Evolutionary conservation across 108 stramenopile genomes (phyloP).

Genomic region (Skeletonema menzelii): DNA sequence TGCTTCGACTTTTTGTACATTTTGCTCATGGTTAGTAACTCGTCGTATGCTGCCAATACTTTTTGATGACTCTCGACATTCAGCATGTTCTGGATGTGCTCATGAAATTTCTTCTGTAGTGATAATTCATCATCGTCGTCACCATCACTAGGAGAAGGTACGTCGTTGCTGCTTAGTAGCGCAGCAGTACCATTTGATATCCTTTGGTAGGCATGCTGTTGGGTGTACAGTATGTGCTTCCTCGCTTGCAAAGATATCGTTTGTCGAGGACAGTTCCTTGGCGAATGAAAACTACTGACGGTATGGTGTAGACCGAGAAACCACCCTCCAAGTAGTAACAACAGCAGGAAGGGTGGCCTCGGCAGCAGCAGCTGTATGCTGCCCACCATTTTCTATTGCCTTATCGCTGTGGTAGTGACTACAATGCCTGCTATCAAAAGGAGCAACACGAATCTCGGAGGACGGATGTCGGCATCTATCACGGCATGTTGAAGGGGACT

Average conservation of each 20-base stretch:
- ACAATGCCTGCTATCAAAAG: background rate
- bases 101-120: background rate
- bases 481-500: too few species aligned
- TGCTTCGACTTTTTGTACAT: background rate
- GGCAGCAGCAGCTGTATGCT: background rate
- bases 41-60: background rate
- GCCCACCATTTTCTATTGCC: background rate
- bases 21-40: background rate
- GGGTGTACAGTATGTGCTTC: background rate
- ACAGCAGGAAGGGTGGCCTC: background rate
- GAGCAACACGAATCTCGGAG: background rate
- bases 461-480: too few species aligned
- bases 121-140: background rate
- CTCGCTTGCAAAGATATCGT: background rate
- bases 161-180: background rate
- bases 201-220: background rate
- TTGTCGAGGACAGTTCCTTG: background rate
- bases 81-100: background rate
- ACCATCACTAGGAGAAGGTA: background rate
- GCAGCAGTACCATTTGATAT: background rate
- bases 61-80: background rate
- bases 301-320: background rate
- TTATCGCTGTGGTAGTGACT: too few species aligned
- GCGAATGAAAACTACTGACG: background rate
- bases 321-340: background rate